Base-by-base conservation (phyloP, 306 rosid species). In the Medicago ruthenica region DNA sequence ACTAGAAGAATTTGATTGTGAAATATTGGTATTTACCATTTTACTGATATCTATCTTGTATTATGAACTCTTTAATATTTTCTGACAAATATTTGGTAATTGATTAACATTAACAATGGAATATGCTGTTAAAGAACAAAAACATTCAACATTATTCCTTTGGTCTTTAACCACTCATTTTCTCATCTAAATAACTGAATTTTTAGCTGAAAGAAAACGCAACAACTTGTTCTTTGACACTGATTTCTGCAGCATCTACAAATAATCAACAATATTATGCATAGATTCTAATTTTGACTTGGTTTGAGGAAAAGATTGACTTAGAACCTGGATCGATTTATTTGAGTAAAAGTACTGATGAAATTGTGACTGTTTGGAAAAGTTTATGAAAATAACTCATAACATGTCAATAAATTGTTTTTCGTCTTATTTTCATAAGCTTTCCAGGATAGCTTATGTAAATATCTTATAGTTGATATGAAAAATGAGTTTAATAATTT, bases 151-250 rank as follows among this genome's bases (percentile, higher is more conserved):
- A 48, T 14, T 55, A 24, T 68, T 48, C 57, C 59, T 68, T 74
- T 18, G 50, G 68, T 44, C 39, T 47, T 14, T 7, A 67, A 69
- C 60, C 73, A 75, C 53, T 22, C 39, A 37, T 63, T 64, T 71
- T 24, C 15, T 50, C 17, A 71, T 57, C 18, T 57, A 73, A 67
- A 55, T 24, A 53, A 40, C 68, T 24, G 8, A 36, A 57, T 16
- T 22, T 9, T 22, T 39, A 44, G 78, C 65, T 54, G 59, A 34
- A 71, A 44, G 42, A 55, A 18, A 73, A 71, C 40, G 61, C 22
- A 67, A 73, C 37, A 45, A 1, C 16, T 37, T 50, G 36, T 20
- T 41, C 70, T 70, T 61, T 16, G 5, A 62, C 40, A 64, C 50
- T 72, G 17, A 63, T 17, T 0, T 15, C 17, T 48, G 15, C 54